Evolutionary conservation across 2,329 filamentous ascomycete genomes (phyloP).

Genomic region (Clarireedia homoeocarpa): DNA sequence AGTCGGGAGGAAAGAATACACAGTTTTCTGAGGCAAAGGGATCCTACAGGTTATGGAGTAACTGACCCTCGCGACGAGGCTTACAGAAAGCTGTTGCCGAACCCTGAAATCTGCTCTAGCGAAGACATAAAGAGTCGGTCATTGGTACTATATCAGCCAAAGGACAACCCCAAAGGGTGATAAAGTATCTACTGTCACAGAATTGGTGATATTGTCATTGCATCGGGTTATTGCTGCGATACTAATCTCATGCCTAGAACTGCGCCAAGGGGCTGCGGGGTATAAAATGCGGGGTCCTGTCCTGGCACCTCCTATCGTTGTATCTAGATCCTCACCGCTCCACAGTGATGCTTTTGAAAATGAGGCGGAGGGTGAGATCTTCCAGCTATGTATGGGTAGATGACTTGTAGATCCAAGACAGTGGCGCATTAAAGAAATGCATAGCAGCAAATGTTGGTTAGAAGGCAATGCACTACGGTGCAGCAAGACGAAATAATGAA

Average conservation of each 20-base stretch:
- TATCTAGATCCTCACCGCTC: background rate
- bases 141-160: constrained; percentile 14
- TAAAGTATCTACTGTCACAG: background rate
- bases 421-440: no score
- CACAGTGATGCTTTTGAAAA: no score
- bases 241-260: background rate
- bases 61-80: constrained; percentile 33
- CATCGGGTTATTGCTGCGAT: background rate
- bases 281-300: background rate
- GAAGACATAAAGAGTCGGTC: constrained; percentile 29
- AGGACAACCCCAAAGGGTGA: constrained; percentile 3
- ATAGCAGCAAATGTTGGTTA: no score
- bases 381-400: no score
- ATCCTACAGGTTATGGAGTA: constrained; percentile 32
- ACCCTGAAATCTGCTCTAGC: constrained; percentile 38
- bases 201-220: background rate
- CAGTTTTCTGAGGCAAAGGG: constrained; percentile 67
- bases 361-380: no score
- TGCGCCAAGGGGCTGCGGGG: background rate
- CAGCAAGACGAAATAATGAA: no score
- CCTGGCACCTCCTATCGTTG: background rate
- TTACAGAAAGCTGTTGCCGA: constrained; percentile 37
- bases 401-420: no score
- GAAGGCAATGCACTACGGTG: no score
- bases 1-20: constrained; percentile 62